A percentile compares a stretch with the other conserved stretches of the same genome.
These are phyloP conservation scores for Juglanconis juglandina DNA, from an alignment of 2,329 filamentous ascomycete genomes.

Conservation along the genomic window DNA sequence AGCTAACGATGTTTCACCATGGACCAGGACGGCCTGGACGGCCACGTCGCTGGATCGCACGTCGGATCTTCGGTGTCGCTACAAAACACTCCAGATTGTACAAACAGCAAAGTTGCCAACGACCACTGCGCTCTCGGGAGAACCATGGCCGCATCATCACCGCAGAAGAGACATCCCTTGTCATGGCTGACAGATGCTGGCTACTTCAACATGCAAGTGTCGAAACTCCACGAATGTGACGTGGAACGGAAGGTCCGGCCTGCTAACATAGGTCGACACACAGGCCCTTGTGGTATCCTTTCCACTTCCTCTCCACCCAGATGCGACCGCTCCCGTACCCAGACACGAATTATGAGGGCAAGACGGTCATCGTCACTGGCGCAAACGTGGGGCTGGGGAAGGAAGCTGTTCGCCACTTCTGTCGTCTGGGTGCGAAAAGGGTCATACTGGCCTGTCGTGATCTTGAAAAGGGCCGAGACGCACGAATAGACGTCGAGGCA, in stretches of 20 bases:
- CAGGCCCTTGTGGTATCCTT: conserved; percentile 3
- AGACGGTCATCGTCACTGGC: conserved; percentile 37
- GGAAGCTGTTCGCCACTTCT: conserved; percentile 35
- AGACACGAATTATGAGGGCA: conserved; percentile 16
- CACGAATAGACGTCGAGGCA: conserved; percentile 34
- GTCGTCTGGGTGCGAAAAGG: conserved; percentile 31
- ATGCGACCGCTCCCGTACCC: not conserved
- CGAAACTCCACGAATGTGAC: not conserved
- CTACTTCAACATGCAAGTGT: conserved; percentile 14
- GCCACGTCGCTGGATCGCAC: not conserved
- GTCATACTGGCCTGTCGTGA: conserved; percentile 38
- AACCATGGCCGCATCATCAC: conserved; percentile 1
- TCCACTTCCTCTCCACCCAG: not conserved
- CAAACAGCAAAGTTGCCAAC: not conserved
- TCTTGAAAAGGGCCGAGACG: conserved; percentile 33
- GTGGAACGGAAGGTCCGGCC: no score
- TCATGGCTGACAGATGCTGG: conserved; percentile 17
- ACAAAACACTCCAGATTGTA: not conserved
- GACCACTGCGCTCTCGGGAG: not conserved
- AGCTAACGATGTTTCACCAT: not conserved
- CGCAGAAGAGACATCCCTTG: conserved; percentile 4
- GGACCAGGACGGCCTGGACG: no score
- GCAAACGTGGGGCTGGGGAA: conserved; percentile 37
- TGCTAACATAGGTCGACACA: not conserved
- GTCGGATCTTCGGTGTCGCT: not conserved